Evolutionary conservation across 257 asterid species (phyloP).

Genomic region (Solanum chiquidenum): DNA sequence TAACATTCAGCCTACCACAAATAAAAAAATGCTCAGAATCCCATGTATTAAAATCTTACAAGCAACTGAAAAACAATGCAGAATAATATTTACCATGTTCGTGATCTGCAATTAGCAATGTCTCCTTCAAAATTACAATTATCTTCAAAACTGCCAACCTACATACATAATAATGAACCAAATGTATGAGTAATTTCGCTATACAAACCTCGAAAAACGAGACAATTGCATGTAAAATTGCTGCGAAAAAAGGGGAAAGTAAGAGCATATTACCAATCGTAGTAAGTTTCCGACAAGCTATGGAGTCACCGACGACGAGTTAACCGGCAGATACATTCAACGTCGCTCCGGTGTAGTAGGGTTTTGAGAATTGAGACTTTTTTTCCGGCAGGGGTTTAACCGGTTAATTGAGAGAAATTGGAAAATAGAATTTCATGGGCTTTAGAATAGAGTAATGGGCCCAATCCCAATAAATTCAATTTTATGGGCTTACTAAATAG

Average conservation of each 20-base stretch:
- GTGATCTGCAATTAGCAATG: not conserved
- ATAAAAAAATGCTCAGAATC: not conserved
- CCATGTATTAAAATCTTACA: not conserved
- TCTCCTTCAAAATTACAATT: not conserved
- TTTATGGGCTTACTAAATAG: not conserved
- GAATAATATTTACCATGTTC: not conserved
- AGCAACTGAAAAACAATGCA: not conserved
- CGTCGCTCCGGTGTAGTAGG: not conserved
- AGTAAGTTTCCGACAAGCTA: not conserved
- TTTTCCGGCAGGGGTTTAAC: not conserved
- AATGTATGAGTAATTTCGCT: not conserved
- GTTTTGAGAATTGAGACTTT: not conserved
- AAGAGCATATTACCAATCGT: not conserved
- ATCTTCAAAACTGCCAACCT: not conserved
- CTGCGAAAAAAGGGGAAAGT: not conserved
- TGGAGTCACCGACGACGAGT: not conserved
- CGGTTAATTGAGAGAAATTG: not conserved
- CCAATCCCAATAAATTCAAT: not conserved
- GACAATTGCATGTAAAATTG: not conserved
- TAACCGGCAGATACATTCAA: not conserved
- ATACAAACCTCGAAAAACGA: not conserved
- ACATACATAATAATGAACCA: not conserved
- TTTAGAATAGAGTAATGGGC: not conserved
- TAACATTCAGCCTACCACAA: not conserved
- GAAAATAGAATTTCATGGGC: not conserved